Base-by-base conservation (phyloP, 2,329 filamentous ascomycete genomes). In the Paracorniculantispora psalliotae region DNA sequence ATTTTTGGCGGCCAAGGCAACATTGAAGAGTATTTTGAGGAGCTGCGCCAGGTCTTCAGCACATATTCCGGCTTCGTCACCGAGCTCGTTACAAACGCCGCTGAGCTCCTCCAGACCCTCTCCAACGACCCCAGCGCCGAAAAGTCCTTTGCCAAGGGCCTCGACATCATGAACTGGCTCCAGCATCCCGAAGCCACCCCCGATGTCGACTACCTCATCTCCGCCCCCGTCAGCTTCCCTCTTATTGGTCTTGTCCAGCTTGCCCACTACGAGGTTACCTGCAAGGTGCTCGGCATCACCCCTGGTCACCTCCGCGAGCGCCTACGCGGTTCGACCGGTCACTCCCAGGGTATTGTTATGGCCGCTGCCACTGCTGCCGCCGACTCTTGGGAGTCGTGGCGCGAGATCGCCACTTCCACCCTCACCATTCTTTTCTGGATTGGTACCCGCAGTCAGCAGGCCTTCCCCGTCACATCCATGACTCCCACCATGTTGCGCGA, bases 1-100 rank as follows among this genome's bases (percentile, higher is more conserved):
- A 92, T 99, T 62, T 96, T 97, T 66, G 94, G 94, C 61, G 94
- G 94, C 7, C 94, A 99, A 74, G 94, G 94, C 67, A 99, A 99
- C 75, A 97, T 99, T 64, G 93, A 99, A 76, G 96, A 99, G 77
- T 99, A 99, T 77, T 99, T 99, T 69, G 93, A 99, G 66, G 94
- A 99, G 79, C 84, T 99, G 63, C 87, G 94, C 59, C 89, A 96
- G 73, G 84, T 97, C 60, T 93, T 93, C 79, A 86, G 81, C 67
- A 96, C 92, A 61, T 99, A 99, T 76, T 88, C 90, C 13, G 89
- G 89, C 28, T 96, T 99, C 66, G 86, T 97, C 5, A 89, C 91
- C 66, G 91, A 96, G 64, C 86, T 97, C 64, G 83, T 99, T 69
- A 82, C 83, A 28, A 83, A 86, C 25, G 88, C 92, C 8, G 92